A percentile compares a stretch with the other conserved stretches of the same genome.
phyloP scores from a whole-genome alignment of 192 early-diverging fungal species.

The Diversispora epigaea region DNA sequence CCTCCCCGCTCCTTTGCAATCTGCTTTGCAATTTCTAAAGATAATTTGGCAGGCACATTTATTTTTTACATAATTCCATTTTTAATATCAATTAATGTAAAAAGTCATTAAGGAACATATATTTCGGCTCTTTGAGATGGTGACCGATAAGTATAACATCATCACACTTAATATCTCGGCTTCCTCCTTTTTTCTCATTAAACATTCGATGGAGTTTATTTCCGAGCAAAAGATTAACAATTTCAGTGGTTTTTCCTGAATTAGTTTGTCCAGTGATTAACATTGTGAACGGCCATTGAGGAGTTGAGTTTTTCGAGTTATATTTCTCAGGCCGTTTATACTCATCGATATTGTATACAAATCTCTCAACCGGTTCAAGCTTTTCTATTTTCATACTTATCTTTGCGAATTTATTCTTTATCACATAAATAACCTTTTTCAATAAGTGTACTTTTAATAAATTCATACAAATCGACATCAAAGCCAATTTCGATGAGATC shows the following conservation, averaged over 20 bases:
- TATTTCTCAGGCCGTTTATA: neutral
- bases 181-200: neutral
- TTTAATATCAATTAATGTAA: constrained; percentile 19
- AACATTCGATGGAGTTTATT: constrained; percentile 1
- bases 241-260: neutral
- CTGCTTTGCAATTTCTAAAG: constrained; percentile 13
- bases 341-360: neutral
- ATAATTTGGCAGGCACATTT: constrained; percentile 5
- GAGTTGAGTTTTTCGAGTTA: neutral
- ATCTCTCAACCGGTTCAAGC: neutral
- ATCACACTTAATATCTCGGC: constrained; percentile 4
- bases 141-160: neutral
- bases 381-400: neutral
- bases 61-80: constrained; percentile 6
- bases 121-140: constrained; percentile 7
- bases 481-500: too few relatives aligned
- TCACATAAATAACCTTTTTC: constrained; percentile 6
- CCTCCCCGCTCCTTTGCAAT: constrained; percentile 4
- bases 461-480: too few relatives aligned
- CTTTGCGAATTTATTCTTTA: neutral
- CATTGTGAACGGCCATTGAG: constrained; percentile 6
- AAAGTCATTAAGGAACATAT: neutral
- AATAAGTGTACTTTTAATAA: neutral
- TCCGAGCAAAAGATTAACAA: neutral
- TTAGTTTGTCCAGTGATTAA: neutral